phyloP scores from a whole-genome alignment of 208 protist genomes.

The Leptomonas pyrrhocoris region DNA sequence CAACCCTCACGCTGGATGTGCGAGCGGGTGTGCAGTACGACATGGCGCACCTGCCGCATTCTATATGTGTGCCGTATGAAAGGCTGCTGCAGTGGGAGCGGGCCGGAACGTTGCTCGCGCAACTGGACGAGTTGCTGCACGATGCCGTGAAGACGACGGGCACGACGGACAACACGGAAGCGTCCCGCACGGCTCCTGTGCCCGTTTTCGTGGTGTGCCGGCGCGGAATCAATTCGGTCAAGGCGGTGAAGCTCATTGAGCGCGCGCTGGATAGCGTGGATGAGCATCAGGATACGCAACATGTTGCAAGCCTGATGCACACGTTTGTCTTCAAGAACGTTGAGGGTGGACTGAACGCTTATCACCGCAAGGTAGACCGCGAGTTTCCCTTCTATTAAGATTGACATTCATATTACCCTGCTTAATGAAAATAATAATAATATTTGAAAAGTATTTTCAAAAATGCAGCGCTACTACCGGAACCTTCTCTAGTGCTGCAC shows the following conservation, averaged over 20 bases:
- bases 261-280: conserved; percentile 1
- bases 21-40: conserved; percentile 72
- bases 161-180: background rate
- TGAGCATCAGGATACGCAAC: background rate
- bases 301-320: conserved; percentile 2
- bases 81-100: conserved; percentile 54
- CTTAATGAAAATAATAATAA: no score
- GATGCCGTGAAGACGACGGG: background rate
- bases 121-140: conserved; percentile 15
- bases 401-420: no score
- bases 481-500: no score
- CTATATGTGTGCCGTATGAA: conserved; percentile 60
- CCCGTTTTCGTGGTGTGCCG: conserved; percentile 74
- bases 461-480: no score
- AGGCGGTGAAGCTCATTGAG: conserved; percentile 56
- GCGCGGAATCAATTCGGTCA: conserved; percentile 74
- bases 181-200: background rate
- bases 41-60: conserved; percentile 77
- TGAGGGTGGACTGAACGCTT: conserved; percentile 85
- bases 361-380: conserved; percentile 51
- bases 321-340: conserved; percentile 56
- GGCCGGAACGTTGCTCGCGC: conserved; percentile 1
- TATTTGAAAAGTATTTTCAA: no score
- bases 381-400: conserved; percentile 80
- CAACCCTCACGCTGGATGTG: conserved; percentile 65